A percentile compares a stretch with the other conserved stretches of the same genome.
phyloP scores from a whole-genome alignment of 1,284 basidiomycete species.

The Sporisorium graminicola region DNA sequence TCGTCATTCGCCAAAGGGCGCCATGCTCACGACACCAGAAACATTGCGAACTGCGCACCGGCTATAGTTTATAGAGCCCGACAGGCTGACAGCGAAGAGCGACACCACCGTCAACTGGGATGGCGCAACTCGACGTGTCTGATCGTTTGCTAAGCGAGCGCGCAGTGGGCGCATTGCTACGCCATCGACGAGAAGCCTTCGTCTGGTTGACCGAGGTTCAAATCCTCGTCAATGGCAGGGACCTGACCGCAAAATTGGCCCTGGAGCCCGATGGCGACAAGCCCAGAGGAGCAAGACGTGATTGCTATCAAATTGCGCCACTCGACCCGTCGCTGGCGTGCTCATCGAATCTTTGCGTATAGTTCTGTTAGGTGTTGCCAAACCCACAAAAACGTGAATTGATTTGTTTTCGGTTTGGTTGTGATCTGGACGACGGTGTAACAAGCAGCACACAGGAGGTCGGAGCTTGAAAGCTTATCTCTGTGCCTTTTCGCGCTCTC shows the following conservation, averaged over 20 bases:
- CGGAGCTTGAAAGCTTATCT: constrained; percentile 25
- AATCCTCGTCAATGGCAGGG: not conserved
- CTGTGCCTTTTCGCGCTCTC: no score
- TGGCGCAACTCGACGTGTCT: constrained; percentile 33
- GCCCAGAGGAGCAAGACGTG: constrained; percentile 5
- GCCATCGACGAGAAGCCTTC: not conserved
- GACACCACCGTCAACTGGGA: constrained; percentile 4
- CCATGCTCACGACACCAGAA: constrained; percentile 9
- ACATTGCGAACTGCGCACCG: not conserved
- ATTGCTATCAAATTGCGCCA: constrained; percentile 17
- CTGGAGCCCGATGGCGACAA: constrained; percentile 7
- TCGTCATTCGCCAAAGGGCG: not conserved
- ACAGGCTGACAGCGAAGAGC: not conserved
- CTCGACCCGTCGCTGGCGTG: constrained; percentile 9
- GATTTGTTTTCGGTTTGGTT: not conserved
- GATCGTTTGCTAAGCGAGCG: not conserved
- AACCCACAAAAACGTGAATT: no score
- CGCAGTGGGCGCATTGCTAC: constrained; percentile 1
- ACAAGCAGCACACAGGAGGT: not conserved
- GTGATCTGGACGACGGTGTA: not conserved
- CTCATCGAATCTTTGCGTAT: not conserved
- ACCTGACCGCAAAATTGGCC: no score
- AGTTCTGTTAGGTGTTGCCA: no score
- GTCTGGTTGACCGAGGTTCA: no score
- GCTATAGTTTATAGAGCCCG: constrained; percentile 29